Evolutionary conservation across 306 rosid genomes (phyloP).

Genomic region (Malus orientalis): DNA sequence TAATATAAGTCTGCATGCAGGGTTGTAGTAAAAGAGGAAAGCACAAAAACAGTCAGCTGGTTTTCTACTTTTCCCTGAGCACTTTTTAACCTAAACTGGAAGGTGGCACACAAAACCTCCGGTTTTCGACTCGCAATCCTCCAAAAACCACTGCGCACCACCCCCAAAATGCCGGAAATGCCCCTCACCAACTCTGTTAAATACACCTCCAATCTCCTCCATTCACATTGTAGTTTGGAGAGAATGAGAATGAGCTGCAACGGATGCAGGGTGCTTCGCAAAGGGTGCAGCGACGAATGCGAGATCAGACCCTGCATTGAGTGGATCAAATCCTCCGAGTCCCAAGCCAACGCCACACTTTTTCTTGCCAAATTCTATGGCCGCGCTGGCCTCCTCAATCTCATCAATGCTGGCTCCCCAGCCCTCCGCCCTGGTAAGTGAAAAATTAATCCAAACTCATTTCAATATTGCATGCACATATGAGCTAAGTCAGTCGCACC

Average conservation of each 20-base stretch:
- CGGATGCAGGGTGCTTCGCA: constrained; percentile 70
- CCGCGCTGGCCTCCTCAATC: constrained; percentile 64
- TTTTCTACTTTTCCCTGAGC: neutral
- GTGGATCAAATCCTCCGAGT: constrained; percentile 51
- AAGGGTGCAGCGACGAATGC: constrained; percentile 52
- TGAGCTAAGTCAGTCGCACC: no score
- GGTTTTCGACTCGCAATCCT: neutral
- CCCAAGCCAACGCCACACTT: constrained; percentile 71
- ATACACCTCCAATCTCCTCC: neutral
- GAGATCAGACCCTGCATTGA: constrained; percentile 49
- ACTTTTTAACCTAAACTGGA: neutral
- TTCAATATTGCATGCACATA: no score
- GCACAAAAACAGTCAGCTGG: constrained; percentile 2
- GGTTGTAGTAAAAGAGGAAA: neutral
- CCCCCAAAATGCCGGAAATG: neutral
- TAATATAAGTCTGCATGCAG: constrained; percentile 5
- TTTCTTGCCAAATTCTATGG: constrained; percentile 78
- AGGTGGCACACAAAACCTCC: neutral
- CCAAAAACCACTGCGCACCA: constrained; percentile 7
- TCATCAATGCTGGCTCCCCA: constrained; percentile 38
- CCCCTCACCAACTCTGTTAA: constrained; percentile 7
- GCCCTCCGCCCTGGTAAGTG: constrained; percentile 37
- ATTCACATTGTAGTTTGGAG: neutral
- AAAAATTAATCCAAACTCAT: neutral
- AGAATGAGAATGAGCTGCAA: constrained; percentile 60